These are phyloP conservation scores for Boeremia lycopersici DNA, from an alignment of 2,329 filamentous ascomycete species.

Conservation along the genomic window DNA sequence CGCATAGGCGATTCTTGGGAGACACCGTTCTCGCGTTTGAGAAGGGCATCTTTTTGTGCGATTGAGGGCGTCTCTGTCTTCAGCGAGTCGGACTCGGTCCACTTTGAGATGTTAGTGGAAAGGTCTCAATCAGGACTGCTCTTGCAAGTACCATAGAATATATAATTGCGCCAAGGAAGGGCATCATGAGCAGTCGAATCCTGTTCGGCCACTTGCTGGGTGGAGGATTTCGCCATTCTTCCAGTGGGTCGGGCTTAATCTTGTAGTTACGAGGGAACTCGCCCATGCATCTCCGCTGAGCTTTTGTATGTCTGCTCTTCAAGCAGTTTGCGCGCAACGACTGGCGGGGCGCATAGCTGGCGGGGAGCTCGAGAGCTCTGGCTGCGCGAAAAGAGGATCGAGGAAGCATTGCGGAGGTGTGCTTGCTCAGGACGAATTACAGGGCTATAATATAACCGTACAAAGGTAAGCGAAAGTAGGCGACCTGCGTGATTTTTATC, in stretches of 20 bases:
- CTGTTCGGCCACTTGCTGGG: constrained; percentile 48
- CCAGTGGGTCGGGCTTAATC: constrained; percentile 32
- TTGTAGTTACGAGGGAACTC: constrained; percentile 31
- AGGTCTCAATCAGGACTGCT: too few relatives aligned
- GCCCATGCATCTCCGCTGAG: constrained; percentile 27
- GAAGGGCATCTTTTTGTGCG: constrained; percentile 81
- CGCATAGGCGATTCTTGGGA: constrained; percentile 88
- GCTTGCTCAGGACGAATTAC: constrained; percentile 3
- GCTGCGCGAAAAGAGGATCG: constrained; percentile 32
- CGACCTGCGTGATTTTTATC: constrained; percentile 14
- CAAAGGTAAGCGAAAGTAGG: neutral
- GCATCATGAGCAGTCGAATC: constrained; percentile 54
- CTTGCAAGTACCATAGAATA: constrained; percentile 63
- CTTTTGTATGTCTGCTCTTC: constrained; percentile 17
- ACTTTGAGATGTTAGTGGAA: constrained; percentile 26
- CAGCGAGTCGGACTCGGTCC: constrained; percentile 45
- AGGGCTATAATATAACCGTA: constrained; percentile 27
- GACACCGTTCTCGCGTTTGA: constrained; percentile 78
- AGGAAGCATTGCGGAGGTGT: constrained; percentile 38
- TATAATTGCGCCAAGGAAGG: constrained; percentile 59
- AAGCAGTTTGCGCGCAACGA: constrained; percentile 27
- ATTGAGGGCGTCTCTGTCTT: constrained; percentile 70
- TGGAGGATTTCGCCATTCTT: constrained; percentile 43
- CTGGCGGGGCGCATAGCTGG: constrained; percentile 31
- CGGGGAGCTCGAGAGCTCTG: constrained; percentile 36